Evolutionary conservation across 441 rosid species (phyloP), one percentile per base, ranked within the genome.

Genomic region (Erodium trifolium): DNA sequence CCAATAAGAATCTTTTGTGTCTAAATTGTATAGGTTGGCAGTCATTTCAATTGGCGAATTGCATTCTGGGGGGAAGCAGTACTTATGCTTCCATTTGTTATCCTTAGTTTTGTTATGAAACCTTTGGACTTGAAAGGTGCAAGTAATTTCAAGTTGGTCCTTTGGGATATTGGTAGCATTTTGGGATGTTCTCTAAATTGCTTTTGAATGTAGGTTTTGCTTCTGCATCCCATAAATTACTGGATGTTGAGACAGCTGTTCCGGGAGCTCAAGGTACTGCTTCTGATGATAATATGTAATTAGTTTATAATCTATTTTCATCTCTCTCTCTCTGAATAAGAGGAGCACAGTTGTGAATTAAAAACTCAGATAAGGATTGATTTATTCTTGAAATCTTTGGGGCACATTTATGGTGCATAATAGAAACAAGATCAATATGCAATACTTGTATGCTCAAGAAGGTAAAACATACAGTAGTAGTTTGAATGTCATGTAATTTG

Each of bases 51-150:
- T 65, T 94, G 99, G 99, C 96, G 94, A 69, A 80, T 72, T 76
- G 97, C 98, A 31, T 94, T 94, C 77, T 88, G 73, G 76, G 94
- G 93, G 14, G 99, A 92, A 76, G 97, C 99, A 71, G 72, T 90
- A 35, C 66, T 89, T 75, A 92, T 94, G 99, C 69, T 85, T 74
- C 89, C 93, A 59, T 94, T 94, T 18, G 96, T 82, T 68, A 43
- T 90, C 72, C 78, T 88, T 76, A 86, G 88, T 59, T 92, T 90
- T 70, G 74, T 82, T 13, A 83, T 92, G 78, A 94, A 88, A 78
- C 98, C 98, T 67, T 82, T 90, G 74, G 89, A 82, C 79, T 76
- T 92, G 67, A 92, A 92, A 94, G 99, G 99, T 90, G 77, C 57
- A 14, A 53, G 13, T 51, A 73, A 73, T 31, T 34, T 66, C 66